These are phyloP conservation scores for Magnolia officinalis DNA, from an alignment of 164 flowering plant genomes.

Conservation along the genomic window DNA sequence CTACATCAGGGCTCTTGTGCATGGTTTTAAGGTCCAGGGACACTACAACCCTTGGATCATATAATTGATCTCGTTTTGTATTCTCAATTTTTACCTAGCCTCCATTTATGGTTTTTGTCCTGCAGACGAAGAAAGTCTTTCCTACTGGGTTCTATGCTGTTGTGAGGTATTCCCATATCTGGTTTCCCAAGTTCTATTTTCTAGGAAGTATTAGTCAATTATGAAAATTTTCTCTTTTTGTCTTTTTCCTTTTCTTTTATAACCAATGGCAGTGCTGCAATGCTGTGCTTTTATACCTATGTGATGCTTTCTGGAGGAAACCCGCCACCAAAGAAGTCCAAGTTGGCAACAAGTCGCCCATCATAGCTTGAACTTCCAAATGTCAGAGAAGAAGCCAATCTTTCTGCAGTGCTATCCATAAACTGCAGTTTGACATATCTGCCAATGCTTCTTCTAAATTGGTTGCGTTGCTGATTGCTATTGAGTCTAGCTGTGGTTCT, in stretches of 20 bases:
- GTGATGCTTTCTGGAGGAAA: slow-evolving; percentile 91
- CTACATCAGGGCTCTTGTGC: no score
- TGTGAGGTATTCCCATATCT: slow-evolving; percentile 46
- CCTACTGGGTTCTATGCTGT: slow-evolving; percentile 60
- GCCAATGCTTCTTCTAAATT: neutral
- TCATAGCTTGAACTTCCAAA: no score
- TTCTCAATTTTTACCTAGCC: neutral
- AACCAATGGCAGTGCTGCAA: slow-evolving; percentile 60
- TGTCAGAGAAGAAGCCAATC: neutral
- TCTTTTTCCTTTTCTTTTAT: neutral
- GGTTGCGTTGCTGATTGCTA: neutral
- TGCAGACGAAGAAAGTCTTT: slow-evolving; percentile 71
- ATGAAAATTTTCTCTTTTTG: neutral
- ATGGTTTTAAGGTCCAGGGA: neutral
- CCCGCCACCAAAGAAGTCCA: slow-evolving; percentile 95
- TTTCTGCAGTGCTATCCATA: neutral
- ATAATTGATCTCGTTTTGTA: neutral
- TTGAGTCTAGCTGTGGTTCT: neutral
- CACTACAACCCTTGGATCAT: neutral
- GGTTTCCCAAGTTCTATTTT: neutral
- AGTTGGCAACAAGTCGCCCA: slow-evolving; percentile 24
- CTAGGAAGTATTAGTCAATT: neutral
- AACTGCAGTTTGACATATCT: neutral
- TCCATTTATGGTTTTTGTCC: slow-evolving; percentile 13
- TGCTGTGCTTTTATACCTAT: slow-evolving; percentile 81